Conservation (phyloP, 179 eudicot species). For the Nepenthes alata region DNA sequence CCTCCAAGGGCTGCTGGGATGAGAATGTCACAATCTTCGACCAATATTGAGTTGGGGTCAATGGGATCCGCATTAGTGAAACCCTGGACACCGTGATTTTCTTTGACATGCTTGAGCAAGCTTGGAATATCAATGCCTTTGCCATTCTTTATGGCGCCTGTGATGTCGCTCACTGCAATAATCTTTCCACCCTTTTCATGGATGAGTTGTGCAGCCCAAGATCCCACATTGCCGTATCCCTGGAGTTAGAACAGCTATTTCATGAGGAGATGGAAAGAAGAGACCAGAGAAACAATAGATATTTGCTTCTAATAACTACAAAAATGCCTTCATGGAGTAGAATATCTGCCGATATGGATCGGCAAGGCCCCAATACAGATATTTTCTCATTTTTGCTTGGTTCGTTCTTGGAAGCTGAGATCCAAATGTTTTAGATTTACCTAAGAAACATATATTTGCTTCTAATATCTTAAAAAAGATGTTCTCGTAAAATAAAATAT, state of each 20-base stretch:
- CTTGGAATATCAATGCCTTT: constrained; percentile 66
- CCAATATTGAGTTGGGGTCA: constrained; percentile 52
- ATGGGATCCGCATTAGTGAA: constrained; percentile 48
- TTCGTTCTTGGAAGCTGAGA: too few relatives aligned
- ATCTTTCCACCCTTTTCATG: constrained; percentile 71
- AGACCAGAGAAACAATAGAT: not conserved
- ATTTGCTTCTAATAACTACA: not conserved
- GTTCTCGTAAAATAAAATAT: too few relatives aligned
- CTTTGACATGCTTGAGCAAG: constrained; percentile 56
- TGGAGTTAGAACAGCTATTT: constrained; percentile 13
- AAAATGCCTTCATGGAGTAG: not conserved
- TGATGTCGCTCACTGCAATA: constrained; percentile 81
- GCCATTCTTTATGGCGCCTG: constrained; percentile 76
- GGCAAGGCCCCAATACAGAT: too few relatives aligned
- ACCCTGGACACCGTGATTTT: constrained; percentile 70
- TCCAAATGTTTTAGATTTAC: too few relatives aligned
- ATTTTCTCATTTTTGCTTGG: too few relatives aligned
- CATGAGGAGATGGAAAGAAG: not conserved
- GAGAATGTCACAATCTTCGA: constrained; percentile 90
- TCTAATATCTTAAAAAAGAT: too few relatives aligned
- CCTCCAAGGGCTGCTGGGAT: constrained; percentile 99
- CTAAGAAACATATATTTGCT: not conserved
- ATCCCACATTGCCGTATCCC: constrained; percentile 98
- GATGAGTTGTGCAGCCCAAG: constrained; percentile 91
- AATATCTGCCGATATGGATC: too few relatives aligned